Evolutionary conservation across 306 rosid genomes (phyloP), one percentile per base, ranked within the genome.

Genomic region (Ammopiptanthus mongolicus): DNA sequence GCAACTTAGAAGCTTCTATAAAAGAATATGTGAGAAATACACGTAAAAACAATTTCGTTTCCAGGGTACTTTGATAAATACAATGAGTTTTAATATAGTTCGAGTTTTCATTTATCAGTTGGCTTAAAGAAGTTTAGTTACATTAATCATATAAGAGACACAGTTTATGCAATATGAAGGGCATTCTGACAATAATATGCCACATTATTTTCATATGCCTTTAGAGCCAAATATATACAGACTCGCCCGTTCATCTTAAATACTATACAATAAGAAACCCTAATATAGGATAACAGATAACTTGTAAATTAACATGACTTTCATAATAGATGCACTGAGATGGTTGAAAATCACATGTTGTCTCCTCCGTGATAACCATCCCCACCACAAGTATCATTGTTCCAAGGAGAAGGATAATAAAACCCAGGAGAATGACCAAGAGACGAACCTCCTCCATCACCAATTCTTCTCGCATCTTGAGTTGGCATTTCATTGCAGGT

Each of bases 331-430:
- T 46, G 8, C 17, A 12, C 19, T 5, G 4, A 34, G 37, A 59
- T n/a, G 17, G 12, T 13, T 48, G 17, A 31, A 10, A 47, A 6
- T 76, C 80, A 80, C 81, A 76, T 76, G 62, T 78, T 77, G 57
- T 74, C 86, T 70, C 86, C 82, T 73, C 81, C 73, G 13, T 76
- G 86, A 19, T 56, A 72, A 48, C 51, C 70, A 81, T 63, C 83
- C 37, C 68, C 86, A 19, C 75, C 84, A 81, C 70, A 78, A 50
- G 84, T 65, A 71, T 79, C 88, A 75, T 73, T 75, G 65, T 65
- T 82, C 85, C 85, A 82, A 56, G 85, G 66, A 65, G 75, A 76
- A 75, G 81, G 66, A 63, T 79, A 90, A 76, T 82, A 90, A 28
- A 62, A 71, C 31, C 60, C 80, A 69, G 85, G 23, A 76, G 82